Evolutionary conservation across 768 basidiomycete genomes (phyloP).

Genomic region (Trametes coccinea): DNA sequence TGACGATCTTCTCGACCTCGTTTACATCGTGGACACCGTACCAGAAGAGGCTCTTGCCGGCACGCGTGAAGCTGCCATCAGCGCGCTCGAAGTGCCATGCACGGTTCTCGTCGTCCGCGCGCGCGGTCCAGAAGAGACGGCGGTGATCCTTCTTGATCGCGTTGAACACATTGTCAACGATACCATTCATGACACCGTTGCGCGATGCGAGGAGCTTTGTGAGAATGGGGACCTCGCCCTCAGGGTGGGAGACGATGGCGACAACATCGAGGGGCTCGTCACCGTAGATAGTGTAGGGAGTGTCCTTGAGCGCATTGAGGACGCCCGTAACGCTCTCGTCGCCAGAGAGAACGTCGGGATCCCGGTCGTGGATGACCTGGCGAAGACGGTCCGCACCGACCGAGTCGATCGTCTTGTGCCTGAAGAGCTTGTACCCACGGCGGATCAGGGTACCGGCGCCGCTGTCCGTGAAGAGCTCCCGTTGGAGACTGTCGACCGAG

Average conservation of each 20-base stretch:
- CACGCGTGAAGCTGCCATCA: constrained; percentile 95
- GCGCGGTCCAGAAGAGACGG: constrained; percentile 96
- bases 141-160: constrained; percentile 95
- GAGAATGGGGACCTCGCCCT: constrained; percentile 86
- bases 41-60: constrained; percentile 95
- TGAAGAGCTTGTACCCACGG: constrained; percentile 97
- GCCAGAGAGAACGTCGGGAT: constrained; percentile 86
- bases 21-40: constrained; percentile 90
- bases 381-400: constrained; percentile 94
- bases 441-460: constrained; percentile 98
- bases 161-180: constrained; percentile 96
- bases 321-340: constrained; percentile 85
- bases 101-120: constrained; percentile 93
- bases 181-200: constrained; percentile 88
- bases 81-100: constrained; percentile 99
- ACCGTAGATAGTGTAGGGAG: constrained; percentile 94
- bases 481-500: constrained; percentile 87
- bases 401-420: constrained; percentile 74
- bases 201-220: constrained; percentile 90
- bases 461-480: constrained; percentile 97
- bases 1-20: constrained; percentile 88
- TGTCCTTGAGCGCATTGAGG: constrained; percentile 75
- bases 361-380: constrained; percentile 92
- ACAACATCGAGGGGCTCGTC: constrained; percentile 96
- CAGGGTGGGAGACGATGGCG: constrained; percentile 91